phyloP scores from a whole-genome alignment of 106 monocot genomes.

The Apostasia ramifera region DNA sequence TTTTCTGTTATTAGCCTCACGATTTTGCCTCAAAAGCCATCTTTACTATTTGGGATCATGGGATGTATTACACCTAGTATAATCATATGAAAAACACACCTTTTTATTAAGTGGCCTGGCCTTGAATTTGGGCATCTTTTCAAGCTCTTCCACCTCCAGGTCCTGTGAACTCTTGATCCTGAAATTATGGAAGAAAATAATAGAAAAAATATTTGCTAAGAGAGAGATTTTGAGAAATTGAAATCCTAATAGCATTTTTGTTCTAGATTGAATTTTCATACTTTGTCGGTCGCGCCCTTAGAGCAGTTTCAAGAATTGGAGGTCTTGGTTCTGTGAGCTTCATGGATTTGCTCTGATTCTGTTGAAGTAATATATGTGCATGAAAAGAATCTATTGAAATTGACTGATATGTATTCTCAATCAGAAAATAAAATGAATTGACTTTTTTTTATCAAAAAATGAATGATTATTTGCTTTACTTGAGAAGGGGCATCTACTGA shows the following conservation, averaged over 20 bases:
- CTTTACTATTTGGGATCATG: not conserved
- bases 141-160: slow-evolving; percentile 72
- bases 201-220: not conserved
- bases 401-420: not conserved
- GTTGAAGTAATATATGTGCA: slow-evolving; percentile 7
- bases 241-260: no score
- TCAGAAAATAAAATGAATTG: not conserved
- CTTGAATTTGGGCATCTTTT: slow-evolving; percentile 90
- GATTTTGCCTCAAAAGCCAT: no score
- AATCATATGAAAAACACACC: slow-evolving; percentile 19
- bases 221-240: not conserved
- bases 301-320: slow-evolving; percentile 63
- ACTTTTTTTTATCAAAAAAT: not conserved
- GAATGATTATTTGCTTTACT: slow-evolving; percentile 15
- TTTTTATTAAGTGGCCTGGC: slow-evolving; percentile 86
- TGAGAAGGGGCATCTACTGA: slow-evolving; percentile 30
- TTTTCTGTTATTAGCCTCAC: no score
- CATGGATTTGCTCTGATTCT: slow-evolving; percentile 47
- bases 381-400: not conserved
- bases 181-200: not conserved
- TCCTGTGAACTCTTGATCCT: slow-evolving; percentile 83
- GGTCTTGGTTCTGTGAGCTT: slow-evolving; percentile 71
- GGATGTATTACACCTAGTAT: not conserved
- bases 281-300: slow-evolving; percentile 74
- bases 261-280: slow-evolving; percentile 12